Evolutionary conservation across 2,329 filamentous ascomycete species (phyloP), one percentile per base, ranked within the genome.

Genomic region (Aspergillus sp.): DNA sequence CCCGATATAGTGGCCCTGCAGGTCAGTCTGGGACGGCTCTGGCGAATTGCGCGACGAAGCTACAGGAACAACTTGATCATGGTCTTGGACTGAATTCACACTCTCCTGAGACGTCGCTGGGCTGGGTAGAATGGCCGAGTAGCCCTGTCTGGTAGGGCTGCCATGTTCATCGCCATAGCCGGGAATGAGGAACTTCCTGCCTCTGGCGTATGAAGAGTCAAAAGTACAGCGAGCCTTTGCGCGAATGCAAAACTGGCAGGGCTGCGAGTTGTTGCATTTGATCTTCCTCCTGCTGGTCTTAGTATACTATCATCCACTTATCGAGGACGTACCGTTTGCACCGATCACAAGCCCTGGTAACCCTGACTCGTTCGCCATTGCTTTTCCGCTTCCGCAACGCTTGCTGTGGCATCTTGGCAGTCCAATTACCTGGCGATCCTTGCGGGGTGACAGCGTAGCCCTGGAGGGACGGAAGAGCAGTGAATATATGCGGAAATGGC

Each of bases 181-280:
- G 11, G 15, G 13, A 15, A 39, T 15, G 19, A 33, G 22, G n/a
- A 33, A 42, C 12, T 30, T 33, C 22, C 57, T 54, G 17, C 64
- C 62, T 40, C 64, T 51, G 3, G 53, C 44, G 53, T 64, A 64
- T 2, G 59, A 47, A 5, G 57, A 45, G 12, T 57, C 51, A 47
- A 59, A 66, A 7, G 62, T 60, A 47, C 64, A 66, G 19, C 37
- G 50, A 4, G 56, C 52, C 15, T 59, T 57, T 19, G 58, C 56
- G 8, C 57, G 34, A 19, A 58, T 22, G 37, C 64, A 66, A 24
- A 66, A 61, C 15, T 59, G 57, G 65, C 81, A 83, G 7, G 81
- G 80, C 68, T 82, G 79, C 67, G 79, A 81, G 59, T 80, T 80
- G 62, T 82, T 80, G 67, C 81, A 83, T 66, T 82, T 82, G 68